Evolutionary conservation across 1,284 basidiomycete species (phyloP).

Genomic region (Inonotus obliquus): DNA sequence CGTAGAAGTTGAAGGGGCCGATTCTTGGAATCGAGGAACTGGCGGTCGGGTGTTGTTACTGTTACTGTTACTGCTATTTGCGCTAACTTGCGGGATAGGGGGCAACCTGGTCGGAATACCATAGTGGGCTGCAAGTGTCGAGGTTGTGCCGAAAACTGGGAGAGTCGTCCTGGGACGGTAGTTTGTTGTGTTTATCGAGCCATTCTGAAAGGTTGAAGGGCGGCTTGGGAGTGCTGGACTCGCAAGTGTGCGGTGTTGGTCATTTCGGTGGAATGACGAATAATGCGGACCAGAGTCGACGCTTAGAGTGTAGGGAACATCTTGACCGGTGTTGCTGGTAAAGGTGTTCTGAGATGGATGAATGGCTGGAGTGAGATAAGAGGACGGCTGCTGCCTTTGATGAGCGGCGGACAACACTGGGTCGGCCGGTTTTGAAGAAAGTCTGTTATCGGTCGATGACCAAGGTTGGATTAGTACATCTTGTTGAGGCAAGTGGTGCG

Average conservation of each 20-base stretch:
- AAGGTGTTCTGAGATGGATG: slow-evolving; percentile 28
- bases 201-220: slow-evolving; percentile 36
- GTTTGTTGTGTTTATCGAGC: slow-evolving; percentile 35
- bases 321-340: slow-evolving; percentile 30
- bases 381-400: slow-evolving; percentile 30
- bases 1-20: slow-evolving; percentile 17
- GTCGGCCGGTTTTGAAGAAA: slow-evolving; percentile 36
- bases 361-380: slow-evolving; percentile 22
- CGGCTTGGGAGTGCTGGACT: slow-evolving; percentile 37
- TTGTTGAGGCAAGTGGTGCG: slow-evolving; percentile 28
- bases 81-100: slow-evolving; percentile 44
- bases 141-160: slow-evolving; percentile 43
- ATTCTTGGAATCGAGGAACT: slow-evolving; percentile 23
- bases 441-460: slow-evolving; percentile 38
- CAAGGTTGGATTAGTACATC: slow-evolving; percentile 36
- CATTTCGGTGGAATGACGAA: slow-evolving; percentile 30
- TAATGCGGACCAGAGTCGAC: slow-evolving; percentile 29
- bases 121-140: slow-evolving; percentile 66
- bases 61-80: slow-evolving; percentile 42
- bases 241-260: slow-evolving; percentile 32
- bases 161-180: slow-evolving; percentile 41
- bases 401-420: slow-evolving; percentile 26
- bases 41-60: slow-evolving; percentile 30
- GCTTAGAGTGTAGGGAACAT: slow-evolving; percentile 33
- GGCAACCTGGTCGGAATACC: slow-evolving; percentile 68